These are phyloP conservation scores for Eucalyptus coolabah DNA, from an alignment of 345 rosid genomes.

Conservation along the genomic window DNA sequence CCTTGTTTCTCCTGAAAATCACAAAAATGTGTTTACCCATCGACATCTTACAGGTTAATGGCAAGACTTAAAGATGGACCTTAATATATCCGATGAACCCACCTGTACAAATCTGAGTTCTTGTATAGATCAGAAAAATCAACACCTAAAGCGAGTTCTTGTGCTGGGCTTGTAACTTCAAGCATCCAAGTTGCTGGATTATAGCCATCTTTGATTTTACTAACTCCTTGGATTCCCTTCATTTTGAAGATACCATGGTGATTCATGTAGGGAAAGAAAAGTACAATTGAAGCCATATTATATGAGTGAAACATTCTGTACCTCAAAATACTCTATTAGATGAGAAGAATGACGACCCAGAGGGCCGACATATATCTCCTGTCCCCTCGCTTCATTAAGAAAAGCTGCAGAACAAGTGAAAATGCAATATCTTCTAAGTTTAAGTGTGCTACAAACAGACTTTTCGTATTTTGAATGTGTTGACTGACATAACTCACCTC, in stretches of 20 bases:
- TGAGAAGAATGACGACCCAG: constrained; percentile 27
- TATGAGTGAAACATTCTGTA: background rate
- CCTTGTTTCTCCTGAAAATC: constrained; percentile 42
- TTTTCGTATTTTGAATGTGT: background rate
- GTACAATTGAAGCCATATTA: background rate
- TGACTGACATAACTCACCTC: background rate
- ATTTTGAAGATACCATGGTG: background rate
- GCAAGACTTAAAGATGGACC: background rate
- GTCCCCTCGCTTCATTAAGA: constrained; percentile 38
- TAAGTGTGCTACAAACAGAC: background rate
- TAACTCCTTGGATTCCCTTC: constrained; percentile 23
- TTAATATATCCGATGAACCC: background rate
- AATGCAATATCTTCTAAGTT: background rate
- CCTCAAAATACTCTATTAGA: constrained; percentile 36
- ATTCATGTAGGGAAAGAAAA: background rate
- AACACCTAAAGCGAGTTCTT: constrained; percentile 13
- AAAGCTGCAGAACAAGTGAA: constrained; percentile 11
- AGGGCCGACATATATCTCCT: constrained; percentile 40
- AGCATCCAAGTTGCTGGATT: constrained; percentile 60
- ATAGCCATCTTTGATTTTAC: constrained; percentile 27
- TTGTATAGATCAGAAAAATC: constrained; percentile 27
- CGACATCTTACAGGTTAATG: too few relatives aligned
- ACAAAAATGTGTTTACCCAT: background rate
- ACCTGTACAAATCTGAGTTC: constrained; percentile 27
- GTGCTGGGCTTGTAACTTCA: constrained; percentile 24